These are phyloP conservation scores for Geum urbanum DNA, from an alignment of 306 rosid genomes.

Conservation along the genomic window DNA sequence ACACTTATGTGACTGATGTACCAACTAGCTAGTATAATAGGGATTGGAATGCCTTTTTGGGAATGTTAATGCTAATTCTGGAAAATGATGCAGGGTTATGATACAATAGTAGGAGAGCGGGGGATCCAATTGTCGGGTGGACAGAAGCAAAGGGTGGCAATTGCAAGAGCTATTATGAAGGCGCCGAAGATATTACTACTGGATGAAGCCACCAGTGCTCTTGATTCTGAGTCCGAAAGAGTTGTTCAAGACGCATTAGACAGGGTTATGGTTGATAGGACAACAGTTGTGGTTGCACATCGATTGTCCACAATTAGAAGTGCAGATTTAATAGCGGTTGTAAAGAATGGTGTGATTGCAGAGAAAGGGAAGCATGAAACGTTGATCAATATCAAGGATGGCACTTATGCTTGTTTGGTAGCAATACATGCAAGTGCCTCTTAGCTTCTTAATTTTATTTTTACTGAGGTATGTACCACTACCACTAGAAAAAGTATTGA, in stretches of 20 bases:
- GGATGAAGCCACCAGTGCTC: constrained; percentile 1
- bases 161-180: constrained; percentile 2
- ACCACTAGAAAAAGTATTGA: too few species aligned
- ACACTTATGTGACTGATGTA: too few species aligned
- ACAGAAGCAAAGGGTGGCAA: constrained; percentile 6
- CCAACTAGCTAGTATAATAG: too few species aligned
- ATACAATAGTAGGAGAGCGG: background rate
- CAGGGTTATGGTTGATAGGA: background rate
- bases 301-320: background rate
- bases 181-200: background rate
- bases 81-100: background rate
- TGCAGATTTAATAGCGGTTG: background rate
- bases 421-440: background rate
- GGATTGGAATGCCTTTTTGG: too few species aligned
- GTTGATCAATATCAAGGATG: background rate
- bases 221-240: constrained; percentile 4
- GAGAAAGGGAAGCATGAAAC: background rate
- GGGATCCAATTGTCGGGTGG: background rate
- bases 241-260: background rate
- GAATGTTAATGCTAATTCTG: background rate
- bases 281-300: background rate
- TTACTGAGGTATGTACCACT: too few species aligned
- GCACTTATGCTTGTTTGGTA: background rate
- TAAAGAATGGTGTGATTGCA: constrained; percentile 2
- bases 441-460: too few species aligned